These are phyloP conservation scores for Pythium utonaiense DNA, from an alignment of 352 stramenopile species.

Conservation along the genomic window DNA sequence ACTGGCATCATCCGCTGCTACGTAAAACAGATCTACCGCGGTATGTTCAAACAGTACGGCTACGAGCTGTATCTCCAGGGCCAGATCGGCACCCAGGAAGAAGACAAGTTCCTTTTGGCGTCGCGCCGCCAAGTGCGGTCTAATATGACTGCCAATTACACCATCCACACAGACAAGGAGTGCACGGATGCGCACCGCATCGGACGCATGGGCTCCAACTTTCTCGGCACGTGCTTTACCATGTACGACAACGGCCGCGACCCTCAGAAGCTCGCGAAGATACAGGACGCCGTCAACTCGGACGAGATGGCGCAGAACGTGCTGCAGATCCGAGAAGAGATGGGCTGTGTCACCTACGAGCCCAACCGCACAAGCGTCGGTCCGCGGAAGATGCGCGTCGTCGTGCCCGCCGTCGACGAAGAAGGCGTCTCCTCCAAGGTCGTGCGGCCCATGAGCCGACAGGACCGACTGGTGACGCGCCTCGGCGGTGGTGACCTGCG, in stretches of 20 bases:
- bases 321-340: constrained; percentile 82
- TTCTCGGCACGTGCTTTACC: constrained; percentile 83
- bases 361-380: constrained; percentile 84
- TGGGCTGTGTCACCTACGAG: constrained; percentile 85
- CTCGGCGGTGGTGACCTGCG: constrained; percentile 67
- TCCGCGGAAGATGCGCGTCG: constrained; percentile 83
- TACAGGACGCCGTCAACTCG: constrained; percentile 76
- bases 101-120: constrained; percentile 75
- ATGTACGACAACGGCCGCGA: constrained; percentile 87
- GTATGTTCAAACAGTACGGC: constrained; percentile 85
- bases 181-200: constrained; percentile 69
- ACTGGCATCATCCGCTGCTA: constrained; percentile 86
- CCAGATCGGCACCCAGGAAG: constrained; percentile 79
- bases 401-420: constrained; percentile 79
- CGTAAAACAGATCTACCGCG: constrained; percentile 84
- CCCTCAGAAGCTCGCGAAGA: constrained; percentile 85
- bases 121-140: constrained; percentile 80
- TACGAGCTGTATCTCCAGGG: constrained; percentile 84
- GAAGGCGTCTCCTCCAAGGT: constrained; percentile 74
- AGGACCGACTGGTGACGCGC: constrained; percentile 78
- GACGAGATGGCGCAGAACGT: constrained; percentile 76
- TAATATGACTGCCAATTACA: constrained; percentile 88
- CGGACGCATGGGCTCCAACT: constrained; percentile 88
- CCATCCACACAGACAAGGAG: constrained; percentile 81
- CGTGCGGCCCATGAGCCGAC: constrained; percentile 80